Evolutionary conservation across 345 rosid genomes (phyloP), one percentile per base, ranked within the genome.

Genomic region (Geranium rotundifolium): DNA sequence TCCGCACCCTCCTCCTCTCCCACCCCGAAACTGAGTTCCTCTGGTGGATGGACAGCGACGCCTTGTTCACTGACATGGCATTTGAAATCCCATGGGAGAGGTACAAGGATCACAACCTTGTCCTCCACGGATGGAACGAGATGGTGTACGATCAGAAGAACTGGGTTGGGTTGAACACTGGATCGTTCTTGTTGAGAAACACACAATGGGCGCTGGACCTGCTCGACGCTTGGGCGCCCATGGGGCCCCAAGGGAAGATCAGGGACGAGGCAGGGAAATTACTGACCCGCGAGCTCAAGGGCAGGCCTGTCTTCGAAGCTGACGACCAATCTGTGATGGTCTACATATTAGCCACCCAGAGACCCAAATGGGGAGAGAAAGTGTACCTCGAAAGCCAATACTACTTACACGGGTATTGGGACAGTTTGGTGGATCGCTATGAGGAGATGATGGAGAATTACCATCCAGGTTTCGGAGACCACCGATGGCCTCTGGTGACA

Each of bases 281-380:
- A 14, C 65, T 80, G 19, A 82, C 87, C 9, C 58, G 77, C 57
- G 84, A 76, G 73, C 81, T 82, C 8, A 82, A 80, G 73, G 76
- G 64, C 14, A 75, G 87, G 62, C 84, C 84, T 0, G 84, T 82
- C 57, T 82, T 82, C 6, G 84, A 82, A 73, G 84, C 84, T 0
- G 84, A 82, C n/a, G 87, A 82, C 68, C 87, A 82, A 65, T 82
- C 87, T n/a, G 87, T 84, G 0, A 82, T 82, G 87, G 87, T 82
- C 56, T 82, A 80, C 64, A 49, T 82, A 57, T 60, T 82, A 56
- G 77, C 75, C 3, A 82, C 82, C 0, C 84, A 82, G 67, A 80
- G 82, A 30, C 81, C 77, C 5, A 73, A 64, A 34, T 82, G 87
- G 87, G 87, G 84, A 0, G 75, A 68, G 10, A 82, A 74, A 67